phyloP scores from a whole-genome alignment of 768 basidiomycete genomes.

The Termitomyces sp. region DNA sequence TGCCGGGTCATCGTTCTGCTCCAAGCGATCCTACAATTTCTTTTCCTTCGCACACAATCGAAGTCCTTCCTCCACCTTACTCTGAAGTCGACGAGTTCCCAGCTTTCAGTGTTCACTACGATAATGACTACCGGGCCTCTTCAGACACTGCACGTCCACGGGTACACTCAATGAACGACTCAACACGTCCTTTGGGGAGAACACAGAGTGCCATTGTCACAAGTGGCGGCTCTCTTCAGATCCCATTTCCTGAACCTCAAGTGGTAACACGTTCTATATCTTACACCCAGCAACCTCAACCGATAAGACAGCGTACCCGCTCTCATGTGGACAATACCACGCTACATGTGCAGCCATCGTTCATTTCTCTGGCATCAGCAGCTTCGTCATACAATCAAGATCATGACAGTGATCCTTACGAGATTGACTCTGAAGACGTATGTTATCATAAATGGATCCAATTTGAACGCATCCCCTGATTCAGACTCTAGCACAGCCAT shows the following conservation, averaged over 20 bases:
- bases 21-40: constrained; percentile 10
- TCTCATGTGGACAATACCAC: constrained; percentile 32
- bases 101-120: constrained; percentile 34
- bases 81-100: constrained; percentile 17
- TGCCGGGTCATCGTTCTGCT: neutral
- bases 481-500: constrained; percentile 12
- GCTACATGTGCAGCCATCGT: constrained; percentile 24
- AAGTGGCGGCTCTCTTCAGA: constrained; percentile 18
- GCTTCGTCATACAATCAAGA: constrained; percentile 37
- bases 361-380: constrained; percentile 29
- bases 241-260: constrained; percentile 54
- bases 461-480: constrained; percentile 3
- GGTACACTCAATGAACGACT: constrained; percentile 29
- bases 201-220: constrained; percentile 34
- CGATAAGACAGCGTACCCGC: constrained; percentile 14
- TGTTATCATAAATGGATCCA: constrained; percentile 3
- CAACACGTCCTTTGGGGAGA: constrained; percentile 31
- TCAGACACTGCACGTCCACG: constrained; percentile 28
- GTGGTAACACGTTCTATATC: constrained; percentile 43
- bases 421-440: constrained; percentile 32
- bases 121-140: constrained; percentile 23
- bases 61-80: constrained; percentile 24
- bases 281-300: constrained; percentile 27
- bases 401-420: constrained; percentile 35
- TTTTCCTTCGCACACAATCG: constrained; percentile 31